Evolutionary conservation across 208 protist genomes (phyloP), one percentile per base, ranked within the genome.

Genomic region (Endotrypanum monterogeii): DNA sequence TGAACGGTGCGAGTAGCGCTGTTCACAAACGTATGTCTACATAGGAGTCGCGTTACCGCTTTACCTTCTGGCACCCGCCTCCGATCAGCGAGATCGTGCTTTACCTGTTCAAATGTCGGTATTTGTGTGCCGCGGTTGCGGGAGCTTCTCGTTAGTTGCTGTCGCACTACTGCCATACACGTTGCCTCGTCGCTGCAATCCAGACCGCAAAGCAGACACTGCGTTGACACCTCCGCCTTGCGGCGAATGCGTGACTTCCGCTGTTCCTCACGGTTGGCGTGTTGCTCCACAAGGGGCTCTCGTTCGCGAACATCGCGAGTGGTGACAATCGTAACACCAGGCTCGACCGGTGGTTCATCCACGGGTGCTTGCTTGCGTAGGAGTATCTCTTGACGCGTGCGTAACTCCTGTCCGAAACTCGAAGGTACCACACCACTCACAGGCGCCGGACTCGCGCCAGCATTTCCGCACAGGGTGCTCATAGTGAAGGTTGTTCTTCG

Each of bases 161-260:
- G 73, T 28, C 75, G 80, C 48, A 94, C 88, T 23, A 86, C 58
- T n/a, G 73, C 73, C 68, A 93, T 78, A 39, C 74, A 83, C 35
- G 56, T 73, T 20, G 73, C 72, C 73, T 81, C 83, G 48, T 82
- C 78, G 37, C 78, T 79, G 77, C 87, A 87, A 67, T 96, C 82
- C n/a, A 96, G 74, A 1, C 82, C 86, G 66, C 91, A 96, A 41
- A 96, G 78, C 48, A 94, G 80, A 77, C 91, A 96, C 37, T 48
- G 72, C 57, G 85, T 83, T 56, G 77, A 88, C 23, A 93, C 82
- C 65, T 89, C 83, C 25, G 77, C 83, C 14, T 83, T 71, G 46
- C 82, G 80, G 12, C 89, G 87, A 62, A 96, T 92, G 30, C 89
- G 87, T 63, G 89, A 73, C 80, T 93, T 91, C n/a, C 79, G 80